Base-by-base conservation (phyloP, 805 yeast species). In the Danielia reshetovae region DNA sequence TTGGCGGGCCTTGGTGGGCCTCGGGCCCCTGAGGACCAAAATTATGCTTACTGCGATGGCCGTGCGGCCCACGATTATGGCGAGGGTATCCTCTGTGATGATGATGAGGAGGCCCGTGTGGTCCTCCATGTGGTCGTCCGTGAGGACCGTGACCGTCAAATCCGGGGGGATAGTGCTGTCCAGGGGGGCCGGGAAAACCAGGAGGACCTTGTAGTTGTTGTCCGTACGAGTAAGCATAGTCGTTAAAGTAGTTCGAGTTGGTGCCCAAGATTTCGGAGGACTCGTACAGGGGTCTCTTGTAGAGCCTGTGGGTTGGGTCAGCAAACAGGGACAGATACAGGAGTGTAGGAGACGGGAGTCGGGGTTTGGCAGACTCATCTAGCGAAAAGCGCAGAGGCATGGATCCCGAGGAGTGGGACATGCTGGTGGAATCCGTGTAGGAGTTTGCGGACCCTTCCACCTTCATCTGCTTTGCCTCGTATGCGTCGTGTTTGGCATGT, bases 271-370 rank as follows among this genome's bases (percentile, higher is more conserved):
- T 11, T 6, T 26, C 28, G 11, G 8, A 12, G 28, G 11, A 14
- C 14, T 26, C 28, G 17, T 18, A 27, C 28, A 26, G 18, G 14
- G 22, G 21, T 16, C 14, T 24, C 13, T 24, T 16, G 30, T n/a
- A 27, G 14, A 10, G 12, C 8, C 13, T 16, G 18, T 12, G 28
- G 16, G 28, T 9, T 5, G n/a, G 18, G 13, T 27, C 30, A 7
- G 21, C 22, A 10, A 17, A 16, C 22, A 19, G 22, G n/a, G 22
- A 18, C 22, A 18, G 22, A 18, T 31, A 29, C 44, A 39, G 44
- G 12, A 34, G 41, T 3, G 44, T 34, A 7, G 46, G 46, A 4
- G 42, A 36, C 18, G 41, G 44, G 21, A 40, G 39, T 18, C 30
- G 36, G 23, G 18, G 25, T n/a, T 24, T 18, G 23, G 30, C 16